Evolutionary conservation across 352 stramenopile genomes (phyloP).

Genomic region (Globisporangium nagaii): DNA sequence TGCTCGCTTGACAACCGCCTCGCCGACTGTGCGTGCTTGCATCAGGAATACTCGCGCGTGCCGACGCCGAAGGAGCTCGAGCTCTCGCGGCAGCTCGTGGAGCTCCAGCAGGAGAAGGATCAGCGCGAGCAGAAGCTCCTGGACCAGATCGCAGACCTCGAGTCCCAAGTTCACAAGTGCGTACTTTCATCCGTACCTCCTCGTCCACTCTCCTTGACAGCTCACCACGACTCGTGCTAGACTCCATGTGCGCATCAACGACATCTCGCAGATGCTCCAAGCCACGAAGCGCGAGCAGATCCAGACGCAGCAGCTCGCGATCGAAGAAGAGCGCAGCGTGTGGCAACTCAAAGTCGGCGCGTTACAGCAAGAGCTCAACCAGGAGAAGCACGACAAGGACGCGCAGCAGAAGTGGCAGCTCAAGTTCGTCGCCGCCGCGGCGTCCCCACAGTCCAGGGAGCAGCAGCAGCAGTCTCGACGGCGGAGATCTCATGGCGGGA

Average conservation of each 20-base stretch:
- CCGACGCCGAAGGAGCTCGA: conserved; percentile 72
- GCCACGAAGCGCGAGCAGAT: conserved; percentile 61
- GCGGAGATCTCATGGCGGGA: not conserved
- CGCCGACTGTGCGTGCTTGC: too few species aligned
- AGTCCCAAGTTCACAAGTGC: conserved; percentile 65
- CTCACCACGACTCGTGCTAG: conserved; percentile 12
- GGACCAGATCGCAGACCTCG: conserved; percentile 58
- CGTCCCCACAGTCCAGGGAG: too few species aligned
- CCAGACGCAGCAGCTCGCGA: conserved; percentile 34
- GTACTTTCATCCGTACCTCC: conserved; percentile 3
- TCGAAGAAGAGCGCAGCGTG: conserved; percentile 37
- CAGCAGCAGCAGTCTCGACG: conserved; percentile 6
- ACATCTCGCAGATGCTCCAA: conserved; percentile 47
- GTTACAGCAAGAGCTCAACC: conserved; percentile 41
- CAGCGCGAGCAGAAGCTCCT: conserved; percentile 51
- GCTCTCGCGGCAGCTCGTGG: conserved; percentile 57
- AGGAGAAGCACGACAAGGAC: conserved; percentile 68
- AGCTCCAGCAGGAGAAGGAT: conserved; percentile 65
- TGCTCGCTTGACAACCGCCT: not conserved
- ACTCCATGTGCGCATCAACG: conserved; percentile 47
- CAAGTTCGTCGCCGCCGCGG: conserved; percentile 28
- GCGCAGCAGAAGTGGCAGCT: conserved; percentile 54
- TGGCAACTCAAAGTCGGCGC: conserved; percentile 35
- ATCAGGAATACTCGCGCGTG: conserved; percentile 60
- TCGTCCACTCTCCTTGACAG: not conserved